These are phyloP conservation scores for Mycotypha africana DNA, from an alignment of 371 early-diverging fungal species.

Conservation along the genomic window DNA sequence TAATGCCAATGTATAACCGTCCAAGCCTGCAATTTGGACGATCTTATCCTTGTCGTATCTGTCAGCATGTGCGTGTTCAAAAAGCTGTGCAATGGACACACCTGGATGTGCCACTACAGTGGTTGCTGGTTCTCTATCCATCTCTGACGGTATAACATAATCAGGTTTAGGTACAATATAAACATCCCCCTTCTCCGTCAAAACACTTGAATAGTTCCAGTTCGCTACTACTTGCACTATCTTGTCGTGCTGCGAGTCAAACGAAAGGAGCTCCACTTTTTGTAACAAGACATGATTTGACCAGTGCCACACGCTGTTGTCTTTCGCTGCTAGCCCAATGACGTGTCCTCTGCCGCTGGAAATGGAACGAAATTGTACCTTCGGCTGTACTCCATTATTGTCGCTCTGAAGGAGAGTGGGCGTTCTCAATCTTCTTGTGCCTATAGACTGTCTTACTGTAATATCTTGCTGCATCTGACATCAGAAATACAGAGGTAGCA, in stretches of 20 bases:
- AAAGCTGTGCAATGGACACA: background rate
- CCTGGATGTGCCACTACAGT: background rate
- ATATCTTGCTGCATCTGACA: slow-evolving; percentile 11
- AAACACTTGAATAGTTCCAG: slow-evolving; percentile 23
- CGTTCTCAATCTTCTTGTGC: background rate
- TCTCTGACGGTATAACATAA: background rate
- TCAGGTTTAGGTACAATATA: slow-evolving; percentile 22
- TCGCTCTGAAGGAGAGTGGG: slow-evolving; percentile 2
- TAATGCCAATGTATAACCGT: slow-evolving; percentile 11
- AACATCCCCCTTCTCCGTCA: slow-evolving; percentile 21
- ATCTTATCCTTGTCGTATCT: slow-evolving; percentile 1
- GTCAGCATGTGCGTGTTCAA: background rate
- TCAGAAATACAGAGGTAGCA: too few relatives aligned
- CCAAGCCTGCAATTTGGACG: slow-evolving; percentile 20
- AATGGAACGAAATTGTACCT: slow-evolving; percentile 1
- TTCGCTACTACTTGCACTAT: slow-evolving; percentile 32
- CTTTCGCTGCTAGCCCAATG: slow-evolving; percentile 26
- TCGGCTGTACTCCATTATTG: background rate
- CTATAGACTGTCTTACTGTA: slow-evolving; percentile 1
- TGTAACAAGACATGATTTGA: slow-evolving; percentile 21
- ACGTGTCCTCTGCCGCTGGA: slow-evolving; percentile 38
- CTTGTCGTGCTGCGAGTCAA: too few relatives aligned
- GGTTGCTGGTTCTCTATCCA: background rate
- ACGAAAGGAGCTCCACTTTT: slow-evolving; percentile 1
- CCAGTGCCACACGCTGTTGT: slow-evolving; percentile 38